phyloP scores from a whole-genome alignment of 2,329 filamentous ascomycete species.

The Claviceps fusiformis region DNA sequence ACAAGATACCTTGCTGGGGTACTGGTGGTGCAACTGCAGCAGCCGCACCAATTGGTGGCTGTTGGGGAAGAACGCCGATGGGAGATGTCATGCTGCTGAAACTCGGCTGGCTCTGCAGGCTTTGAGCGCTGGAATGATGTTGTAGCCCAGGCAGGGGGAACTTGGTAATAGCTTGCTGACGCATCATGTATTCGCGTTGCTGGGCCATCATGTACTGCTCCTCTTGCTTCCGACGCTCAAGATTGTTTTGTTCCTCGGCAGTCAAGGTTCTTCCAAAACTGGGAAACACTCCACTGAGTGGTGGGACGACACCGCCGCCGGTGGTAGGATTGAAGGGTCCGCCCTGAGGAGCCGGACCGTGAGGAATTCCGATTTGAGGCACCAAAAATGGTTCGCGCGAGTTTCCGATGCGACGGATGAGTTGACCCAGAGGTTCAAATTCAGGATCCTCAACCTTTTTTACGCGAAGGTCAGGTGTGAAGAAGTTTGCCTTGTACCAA shows the following conservation, averaged over 20 bases:
- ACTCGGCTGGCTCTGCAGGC: conserved; percentile 91
- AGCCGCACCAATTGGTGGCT: conserved; percentile 28
- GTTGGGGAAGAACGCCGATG: conserved; percentile 37
- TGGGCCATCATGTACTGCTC: conserved; percentile 95
- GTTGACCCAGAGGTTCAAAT: conserved; percentile 87
- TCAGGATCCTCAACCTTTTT: conserved; percentile 90
- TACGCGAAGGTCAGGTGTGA: conserved; percentile 84
- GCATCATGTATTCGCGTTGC: conserved; percentile 83
- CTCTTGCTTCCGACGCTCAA: conserved; percentile 93
- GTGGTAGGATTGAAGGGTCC: conserved; percentile 35
- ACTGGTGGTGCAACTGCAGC: neutral
- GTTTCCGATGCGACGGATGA: conserved; percentile 92
- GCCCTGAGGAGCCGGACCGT: conserved; percentile 54
- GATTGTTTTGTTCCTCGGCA: conserved; percentile 92
- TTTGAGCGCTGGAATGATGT: conserved; percentile 90
- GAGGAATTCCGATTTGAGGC: conserved; percentile 88
- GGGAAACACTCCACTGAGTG: conserved; percentile 85
- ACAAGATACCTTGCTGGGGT: conserved; percentile 43
- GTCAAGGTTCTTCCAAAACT: conserved; percentile 94
- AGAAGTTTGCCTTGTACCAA: conserved; percentile 98
- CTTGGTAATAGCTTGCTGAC: conserved; percentile 67
- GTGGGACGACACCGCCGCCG: conserved; percentile 59
- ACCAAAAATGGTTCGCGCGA: conserved; percentile 95
- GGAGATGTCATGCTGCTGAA: conserved; percentile 92
- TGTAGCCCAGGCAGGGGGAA: conserved; percentile 59